phyloP scores from a whole-genome alignment of 2,329 filamentous ascomycete genomes.

The Achaetomium macrosporum region DNA sequence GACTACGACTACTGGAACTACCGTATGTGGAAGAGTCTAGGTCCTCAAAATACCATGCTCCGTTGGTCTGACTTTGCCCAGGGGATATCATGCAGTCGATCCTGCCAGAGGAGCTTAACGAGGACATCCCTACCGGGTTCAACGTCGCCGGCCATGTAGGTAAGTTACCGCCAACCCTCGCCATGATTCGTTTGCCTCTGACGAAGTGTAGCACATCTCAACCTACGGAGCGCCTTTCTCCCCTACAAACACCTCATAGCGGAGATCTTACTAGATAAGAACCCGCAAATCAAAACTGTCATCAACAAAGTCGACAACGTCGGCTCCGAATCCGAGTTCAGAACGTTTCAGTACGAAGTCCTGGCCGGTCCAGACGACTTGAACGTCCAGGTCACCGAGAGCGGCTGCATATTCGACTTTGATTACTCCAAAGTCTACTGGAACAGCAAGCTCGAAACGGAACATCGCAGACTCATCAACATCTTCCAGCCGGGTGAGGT shows the following conservation, averaged over 20 bases:
- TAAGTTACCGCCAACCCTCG: slow-evolving; percentile 34
- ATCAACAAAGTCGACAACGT: slow-evolving; percentile 95
- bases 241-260: slow-evolving; percentile 85
- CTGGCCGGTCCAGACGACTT: slow-evolving; percentile 76
- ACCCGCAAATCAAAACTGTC: slow-evolving; percentile 72
- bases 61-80: slow-evolving; percentile 27
- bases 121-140: slow-evolving; percentile 80
- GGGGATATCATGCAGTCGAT: slow-evolving; percentile 79
- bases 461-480: slow-evolving; percentile 74
- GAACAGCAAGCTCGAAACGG: slow-evolving; percentile 86
- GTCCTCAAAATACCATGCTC: background rate
- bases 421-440: slow-evolving; percentile 97
- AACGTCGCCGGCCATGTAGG: slow-evolving; percentile 83
- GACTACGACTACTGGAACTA: slow-evolving; percentile 86
- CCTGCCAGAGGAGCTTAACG: slow-evolving; percentile 71
- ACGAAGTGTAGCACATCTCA: slow-evolving; percentile 65
- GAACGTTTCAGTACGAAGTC: slow-evolving; percentile 90
- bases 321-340: slow-evolving; percentile 75
- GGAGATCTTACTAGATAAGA: slow-evolving; percentile 84
- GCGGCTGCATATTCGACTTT: slow-evolving; percentile 81
- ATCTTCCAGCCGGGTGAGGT: slow-evolving; percentile 79
- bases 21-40: slow-evolving; percentile 44
- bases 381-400: slow-evolving; percentile 76
- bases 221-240: slow-evolving; percentile 74
- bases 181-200: slow-evolving; percentile 14